Base-by-base conservation (phyloP, 1,284 basidiomycete species). In the Leccinum ponderosum region DNA sequence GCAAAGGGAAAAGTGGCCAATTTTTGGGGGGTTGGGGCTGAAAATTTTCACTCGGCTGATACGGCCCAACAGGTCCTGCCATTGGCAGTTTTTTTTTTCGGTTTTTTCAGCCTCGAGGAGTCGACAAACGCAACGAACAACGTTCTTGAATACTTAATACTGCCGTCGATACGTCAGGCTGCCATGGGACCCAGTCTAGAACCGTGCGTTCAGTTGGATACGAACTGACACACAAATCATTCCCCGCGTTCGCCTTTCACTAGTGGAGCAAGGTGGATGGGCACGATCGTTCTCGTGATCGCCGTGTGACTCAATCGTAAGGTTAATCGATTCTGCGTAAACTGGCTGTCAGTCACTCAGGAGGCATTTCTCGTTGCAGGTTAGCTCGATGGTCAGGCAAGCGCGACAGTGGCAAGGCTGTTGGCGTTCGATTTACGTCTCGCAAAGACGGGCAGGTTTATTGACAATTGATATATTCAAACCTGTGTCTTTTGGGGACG, bases 361-460 rank as follows among this genome's bases (percentile, higher is more conserved):
- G 58, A 57, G 56, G 29, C 35, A 50, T 22, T 55, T 35, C 37
- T 15, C 15, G 25, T 27, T 56, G 57, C 48, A 57, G 51, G 14
- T 56, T 27, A 22, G 11, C 14, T 25, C 15, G 22, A n/a, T 35
- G 6, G 31, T 42, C 62, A 54, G 56, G 51, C 39, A 58, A 44
- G 50, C 55, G 56, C 20, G 11, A 57, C 37, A 5, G 60, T 69
- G 63, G 44, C 44, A 47, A 47, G 20, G 22, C 44, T 44, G 3
- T 44, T 44, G 42, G 42, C 17, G 17, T 61, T 20, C 31, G 39
- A 22, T 66, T 69, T 69, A 69, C 68, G 68, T 69, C 59, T 71
- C 56, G 50, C 55, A 60, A 20, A 6, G 42, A 35, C 61, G 44
- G 42, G 48, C 61, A 59, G 17, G 12, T n/a, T 25, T 51, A 51